These are phyloP conservation scores for Fusarium cyanostomum DNA, from an alignment of 2,329 filamentous ascomycete species.

Conservation along the genomic window DNA sequence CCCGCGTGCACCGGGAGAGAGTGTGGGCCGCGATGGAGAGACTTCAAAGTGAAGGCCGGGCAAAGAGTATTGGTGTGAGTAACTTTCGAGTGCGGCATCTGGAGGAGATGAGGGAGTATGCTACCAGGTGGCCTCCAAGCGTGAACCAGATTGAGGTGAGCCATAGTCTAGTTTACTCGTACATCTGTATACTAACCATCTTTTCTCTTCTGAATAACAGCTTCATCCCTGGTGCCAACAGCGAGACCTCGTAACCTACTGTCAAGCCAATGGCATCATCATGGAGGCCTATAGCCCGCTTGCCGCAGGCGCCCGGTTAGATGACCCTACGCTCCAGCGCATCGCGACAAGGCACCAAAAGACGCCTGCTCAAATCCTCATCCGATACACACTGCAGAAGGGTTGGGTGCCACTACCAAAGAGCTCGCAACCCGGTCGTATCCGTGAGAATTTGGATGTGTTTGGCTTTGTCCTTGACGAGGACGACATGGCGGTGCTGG, in stretches of 20 bases:
- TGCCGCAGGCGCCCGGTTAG: constrained; percentile 46
- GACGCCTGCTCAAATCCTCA: constrained; percentile 70
- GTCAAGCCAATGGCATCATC: constrained; percentile 80
- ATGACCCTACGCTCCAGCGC: constrained; percentile 64
- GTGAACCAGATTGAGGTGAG: constrained; percentile 78
- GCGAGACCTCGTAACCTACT: constrained; percentile 56
- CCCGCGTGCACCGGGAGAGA: constrained; percentile 63
- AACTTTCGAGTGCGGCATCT: constrained; percentile 76
- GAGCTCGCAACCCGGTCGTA: constrained; percentile 67
- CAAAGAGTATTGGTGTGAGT: constrained; percentile 75
- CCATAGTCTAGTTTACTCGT: constrained; percentile 4
- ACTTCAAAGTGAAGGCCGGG: constrained; percentile 66
- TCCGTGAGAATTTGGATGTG: constrained; percentile 68
- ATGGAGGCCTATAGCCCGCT: constrained; percentile 54
- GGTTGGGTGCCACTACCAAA: constrained; percentile 74
- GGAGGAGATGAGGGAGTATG: constrained; percentile 72
- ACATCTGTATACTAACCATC: background rate
- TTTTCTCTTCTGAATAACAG: constrained; percentile 50
- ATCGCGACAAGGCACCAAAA: constrained; percentile 69
- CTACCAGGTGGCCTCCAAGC: constrained; percentile 73
- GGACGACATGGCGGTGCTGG: constrained; percentile 63
- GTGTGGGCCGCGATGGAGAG: constrained; percentile 75
- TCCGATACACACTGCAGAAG: constrained; percentile 77
- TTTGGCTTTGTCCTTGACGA: constrained; percentile 66
- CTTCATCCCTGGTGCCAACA: constrained; percentile 77